Conservation (phyloP, 805 yeast species). For the Yueomyces sp. region DNA sequence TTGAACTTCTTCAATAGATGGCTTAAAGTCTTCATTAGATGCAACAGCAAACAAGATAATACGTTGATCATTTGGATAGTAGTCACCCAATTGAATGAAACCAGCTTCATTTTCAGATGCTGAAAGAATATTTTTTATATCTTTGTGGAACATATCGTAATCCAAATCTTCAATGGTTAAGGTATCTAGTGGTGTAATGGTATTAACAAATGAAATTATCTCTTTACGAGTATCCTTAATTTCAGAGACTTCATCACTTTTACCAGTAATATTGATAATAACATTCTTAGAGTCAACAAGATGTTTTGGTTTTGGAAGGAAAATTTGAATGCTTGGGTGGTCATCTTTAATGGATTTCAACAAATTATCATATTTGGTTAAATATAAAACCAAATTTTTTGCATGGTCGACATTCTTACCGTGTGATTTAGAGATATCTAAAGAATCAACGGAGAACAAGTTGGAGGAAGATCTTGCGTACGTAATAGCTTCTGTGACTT, state of each 20-base stretch:
- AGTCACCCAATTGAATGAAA: constrained; percentile 45
- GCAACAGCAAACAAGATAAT: constrained; percentile 43
- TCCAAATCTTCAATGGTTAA: constrained; percentile 51
- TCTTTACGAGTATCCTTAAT: constrained; percentile 55
- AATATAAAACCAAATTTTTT: constrained; percentile 53
- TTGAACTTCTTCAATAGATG: constrained; percentile 45
- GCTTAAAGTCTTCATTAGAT: constrained; percentile 56
- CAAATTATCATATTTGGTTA: constrained; percentile 31
- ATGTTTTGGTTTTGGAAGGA: constrained; percentile 32
- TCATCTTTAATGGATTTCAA: constrained; percentile 30
- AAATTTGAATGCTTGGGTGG: constrained; percentile 32
- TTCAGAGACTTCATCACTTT: constrained; percentile 32
- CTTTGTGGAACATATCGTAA: constrained; percentile 24
- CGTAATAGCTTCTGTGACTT: constrained; percentile 48
- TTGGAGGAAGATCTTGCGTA: constrained; percentile 48
- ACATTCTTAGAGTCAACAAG: constrained; percentile 37
- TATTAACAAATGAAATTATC: constrained; percentile 61
- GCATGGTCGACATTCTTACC: constrained; percentile 71
- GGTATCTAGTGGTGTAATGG: constrained; percentile 54
- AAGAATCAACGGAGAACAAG: constrained; percentile 44
- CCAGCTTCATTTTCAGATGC: constrained; percentile 30
- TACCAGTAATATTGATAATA: constrained; percentile 48
- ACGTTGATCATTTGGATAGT: constrained; percentile 29
- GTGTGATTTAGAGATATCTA: constrained; percentile 85
- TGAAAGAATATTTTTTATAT: constrained; percentile 14